phyloP scores from a whole-genome alignment of 163 green algal species.

The Scenedesmus sp. region DNA sequence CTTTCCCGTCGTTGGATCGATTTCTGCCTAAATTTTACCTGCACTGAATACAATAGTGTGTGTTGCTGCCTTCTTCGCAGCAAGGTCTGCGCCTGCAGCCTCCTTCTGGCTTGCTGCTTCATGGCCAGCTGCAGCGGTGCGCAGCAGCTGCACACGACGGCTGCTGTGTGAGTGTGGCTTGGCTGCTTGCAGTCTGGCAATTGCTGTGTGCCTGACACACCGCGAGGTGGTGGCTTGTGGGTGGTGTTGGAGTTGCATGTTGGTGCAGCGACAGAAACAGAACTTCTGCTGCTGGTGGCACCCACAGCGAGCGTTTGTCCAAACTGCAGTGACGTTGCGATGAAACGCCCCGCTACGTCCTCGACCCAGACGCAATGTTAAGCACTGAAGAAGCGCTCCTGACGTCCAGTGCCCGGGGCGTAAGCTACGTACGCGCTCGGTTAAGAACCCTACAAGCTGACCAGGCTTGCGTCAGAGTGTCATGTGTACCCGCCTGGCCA shows the following conservation, averaged over 20 bases:
- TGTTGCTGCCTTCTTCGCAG: conserved; percentile 15
- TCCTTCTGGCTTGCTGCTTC: neutral
- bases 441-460: too few species aligned
- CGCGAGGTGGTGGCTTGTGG: neutral
- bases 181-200: neutral
- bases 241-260: neutral
- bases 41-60: conserved; percentile 21
- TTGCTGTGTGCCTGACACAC: neutral
- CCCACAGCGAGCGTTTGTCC: neutral
- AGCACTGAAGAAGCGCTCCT: too few species aligned
- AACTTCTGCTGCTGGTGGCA: too few species aligned
- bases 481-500: too few species aligned
- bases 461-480: too few species aligned
- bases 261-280: neutral
- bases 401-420: too few species aligned
- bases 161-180: neutral
- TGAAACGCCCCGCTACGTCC: neutral
- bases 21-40: neutral
- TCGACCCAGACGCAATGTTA: too few species aligned
- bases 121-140: neutral
- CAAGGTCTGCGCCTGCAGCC: neutral
- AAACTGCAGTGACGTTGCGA: neutral
- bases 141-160: neutral
- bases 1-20: neutral
- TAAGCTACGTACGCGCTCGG: too few species aligned